phyloP scores from a whole-genome alignment of 108 stramenopile species.

The Chaetoceros muelleri region DNA sequence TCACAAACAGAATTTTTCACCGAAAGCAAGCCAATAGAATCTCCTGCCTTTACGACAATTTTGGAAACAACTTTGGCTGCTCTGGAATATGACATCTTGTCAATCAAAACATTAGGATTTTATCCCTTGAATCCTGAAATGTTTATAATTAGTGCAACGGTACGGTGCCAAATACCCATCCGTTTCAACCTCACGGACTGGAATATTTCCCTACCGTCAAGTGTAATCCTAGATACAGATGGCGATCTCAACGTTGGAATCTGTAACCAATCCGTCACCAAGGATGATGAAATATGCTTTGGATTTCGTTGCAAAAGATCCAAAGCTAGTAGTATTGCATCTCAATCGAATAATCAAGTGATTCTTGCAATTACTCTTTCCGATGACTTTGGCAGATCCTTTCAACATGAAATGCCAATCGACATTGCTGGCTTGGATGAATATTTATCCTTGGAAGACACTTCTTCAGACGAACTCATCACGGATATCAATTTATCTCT shows the following conservation, averaged over 20 bases:
- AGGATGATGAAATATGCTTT: slow-evolving; percentile 47
- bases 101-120: slow-evolving; percentile 36
- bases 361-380: slow-evolving; percentile 34
- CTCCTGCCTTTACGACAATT: slow-evolving; percentile 34
- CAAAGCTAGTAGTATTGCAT: slow-evolving; percentile 2
- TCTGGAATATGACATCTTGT: slow-evolving; percentile 48
- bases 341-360: slow-evolving; percentile 13
- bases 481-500: not conserved
- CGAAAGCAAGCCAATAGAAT: slow-evolving; percentile 27
- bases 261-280: slow-evolving; percentile 31
- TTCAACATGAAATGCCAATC: slow-evolving; percentile 42
- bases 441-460: slow-evolving; percentile 12
- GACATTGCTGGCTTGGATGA: slow-evolving; percentile 38
- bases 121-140: slow-evolving; percentile 19
- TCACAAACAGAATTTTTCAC: slow-evolving; percentile 23
- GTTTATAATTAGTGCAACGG: slow-evolving; percentile 35
- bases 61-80: slow-evolving; percentile 53
- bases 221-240: slow-evolving; percentile 22
- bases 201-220: slow-evolving; percentile 34
- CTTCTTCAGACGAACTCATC: slow-evolving; percentile 25
- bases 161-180: slow-evolving; percentile 57
- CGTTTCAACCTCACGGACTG: slow-evolving; percentile 52
- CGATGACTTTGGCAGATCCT: slow-evolving; percentile 48
- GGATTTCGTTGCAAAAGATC: slow-evolving; percentile 40
- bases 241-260: slow-evolving; percentile 41